Evolutionary conservation across 768 basidiomycete genomes (phyloP).

Genomic region (Podaxis sp.): DNA sequence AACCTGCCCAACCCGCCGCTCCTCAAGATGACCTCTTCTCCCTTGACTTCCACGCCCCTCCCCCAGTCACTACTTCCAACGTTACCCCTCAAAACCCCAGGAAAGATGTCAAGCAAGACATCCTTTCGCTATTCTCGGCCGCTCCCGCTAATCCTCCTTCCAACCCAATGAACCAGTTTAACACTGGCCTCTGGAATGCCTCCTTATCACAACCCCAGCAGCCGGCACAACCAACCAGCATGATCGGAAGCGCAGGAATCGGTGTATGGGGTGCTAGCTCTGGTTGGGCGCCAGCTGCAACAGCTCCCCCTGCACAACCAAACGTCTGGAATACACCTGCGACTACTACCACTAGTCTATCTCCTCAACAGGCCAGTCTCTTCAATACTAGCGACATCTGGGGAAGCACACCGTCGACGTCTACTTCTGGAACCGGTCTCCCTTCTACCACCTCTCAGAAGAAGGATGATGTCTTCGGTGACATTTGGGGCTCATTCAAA

Average conservation of each 20-base stretch:
- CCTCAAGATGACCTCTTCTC: constrained; percentile 72
- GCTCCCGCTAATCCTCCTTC: constrained; percentile 32
- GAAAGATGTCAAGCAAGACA: constrained; percentile 83
- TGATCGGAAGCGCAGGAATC: constrained; percentile 52
- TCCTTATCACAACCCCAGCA: constrained; percentile 21
- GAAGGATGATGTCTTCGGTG: constrained; percentile 80
- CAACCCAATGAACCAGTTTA: constrained; percentile 36
- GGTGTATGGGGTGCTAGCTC: constrained; percentile 68
- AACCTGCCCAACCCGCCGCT: constrained; percentile 24
- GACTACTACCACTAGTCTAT: constrained; percentile 18
- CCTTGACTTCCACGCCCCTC: constrained; percentile 78
- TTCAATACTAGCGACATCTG: constrained; percentile 61
- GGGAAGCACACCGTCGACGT: constrained; percentile 34
- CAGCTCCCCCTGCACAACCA: constrained; percentile 31
- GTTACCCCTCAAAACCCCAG: constrained; percentile 37
- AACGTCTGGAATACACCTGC: constrained; percentile 38
- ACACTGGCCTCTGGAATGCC: constrained; percentile 29
- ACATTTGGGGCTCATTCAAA: constrained; percentile 84
- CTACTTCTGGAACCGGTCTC: not conserved
- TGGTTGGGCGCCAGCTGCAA: constrained; percentile 50
- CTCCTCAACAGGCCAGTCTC: constrained; percentile 32
- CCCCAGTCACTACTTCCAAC: constrained; percentile 6
- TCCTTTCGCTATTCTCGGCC: constrained; percentile 75
- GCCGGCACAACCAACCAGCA: constrained; percentile 37
- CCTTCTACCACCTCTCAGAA: constrained; percentile 29